Evolutionary conservation across 2,329 filamentous ascomycete genomes (phyloP).

Genomic region (Colletotrichum australisinense): DNA sequence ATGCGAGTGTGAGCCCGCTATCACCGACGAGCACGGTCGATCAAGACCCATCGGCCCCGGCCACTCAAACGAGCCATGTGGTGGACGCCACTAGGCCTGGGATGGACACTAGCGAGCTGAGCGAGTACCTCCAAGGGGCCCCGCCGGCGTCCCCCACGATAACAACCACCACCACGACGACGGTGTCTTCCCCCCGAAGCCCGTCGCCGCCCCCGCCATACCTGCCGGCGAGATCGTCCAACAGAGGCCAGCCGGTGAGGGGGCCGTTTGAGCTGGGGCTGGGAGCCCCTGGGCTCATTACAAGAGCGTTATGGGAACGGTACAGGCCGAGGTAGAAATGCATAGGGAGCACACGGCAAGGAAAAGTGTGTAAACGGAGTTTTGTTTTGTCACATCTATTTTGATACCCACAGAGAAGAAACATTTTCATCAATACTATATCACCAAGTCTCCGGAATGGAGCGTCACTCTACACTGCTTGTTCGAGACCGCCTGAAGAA

Average conservation of each 20-base stretch:
- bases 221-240: constrained; percentile 7
- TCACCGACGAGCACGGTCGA: constrained; percentile 18
- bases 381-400: not conserved
- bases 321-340: not conserved
- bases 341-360: not conserved
- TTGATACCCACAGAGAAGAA: constrained; percentile 17
- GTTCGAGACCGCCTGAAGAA: not conserved
- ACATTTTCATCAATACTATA: not conserved
- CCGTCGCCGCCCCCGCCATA: constrained; percentile 31
- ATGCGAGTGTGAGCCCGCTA: constrained; percentile 18
- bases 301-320: constrained; percentile 8
- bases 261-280: constrained; percentile 14
- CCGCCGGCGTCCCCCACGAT: not conserved
- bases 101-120: constrained; percentile 25
- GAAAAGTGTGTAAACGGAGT: not conserved
- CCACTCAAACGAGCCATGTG: constrained; percentile 1
- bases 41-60: not conserved
- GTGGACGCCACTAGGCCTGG: constrained; percentile 1
- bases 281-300: constrained; percentile 24
- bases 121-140: constrained; percentile 26
- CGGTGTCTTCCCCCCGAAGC: constrained; percentile 16
- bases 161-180: not conserved
- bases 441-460: not conserved
- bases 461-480: not conserved
- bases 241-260: not conserved